Evolutionary conservation across 441 rosid genomes (phyloP).

Genomic region (Aquilaria agallochum): DNA sequence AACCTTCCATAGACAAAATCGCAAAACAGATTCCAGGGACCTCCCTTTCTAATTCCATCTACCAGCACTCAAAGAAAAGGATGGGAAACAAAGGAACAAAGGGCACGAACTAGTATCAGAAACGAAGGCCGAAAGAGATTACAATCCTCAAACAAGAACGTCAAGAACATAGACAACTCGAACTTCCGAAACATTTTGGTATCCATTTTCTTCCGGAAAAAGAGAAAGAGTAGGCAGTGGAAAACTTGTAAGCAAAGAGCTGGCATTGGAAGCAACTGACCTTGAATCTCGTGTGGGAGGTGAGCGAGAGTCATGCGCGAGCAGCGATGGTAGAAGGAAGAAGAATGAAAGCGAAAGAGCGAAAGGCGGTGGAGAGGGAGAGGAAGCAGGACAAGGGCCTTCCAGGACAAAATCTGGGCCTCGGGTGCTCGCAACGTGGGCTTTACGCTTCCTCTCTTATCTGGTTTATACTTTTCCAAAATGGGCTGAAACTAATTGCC

Average conservation of each 20-base stretch:
- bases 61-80: not conserved
- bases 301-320: not conserved
- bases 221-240: not conserved
- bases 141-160: not conserved
- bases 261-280: constrained; percentile 2
- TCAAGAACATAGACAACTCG: constrained; percentile 9
- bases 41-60: not conserved
- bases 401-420: constrained; percentile 34
- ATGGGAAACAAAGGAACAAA: not conserved
- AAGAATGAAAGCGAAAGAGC: not conserved
- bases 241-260: not conserved
- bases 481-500: too few species aligned
- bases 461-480: too few species aligned
- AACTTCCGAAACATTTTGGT: constrained; percentile 2
- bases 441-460: too few species aligned
- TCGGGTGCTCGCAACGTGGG: constrained; percentile 7
- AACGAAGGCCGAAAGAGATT: not conserved
- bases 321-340: constrained; percentile 13
- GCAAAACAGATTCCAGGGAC: not conserved
- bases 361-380: constrained; percentile 15
- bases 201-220: not conserved
- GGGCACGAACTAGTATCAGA: not conserved
- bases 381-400: constrained; percentile 14
- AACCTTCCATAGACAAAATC: too few species aligned
- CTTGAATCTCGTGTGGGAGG: constrained; percentile 13